A percentile compares a stretch with the other conserved stretches of the same genome.
These are phyloP conservation scores for Phytophthora colocasiae DNA, from an alignment of 352 stramenopile genomes.

Conservation along the genomic window DNA sequence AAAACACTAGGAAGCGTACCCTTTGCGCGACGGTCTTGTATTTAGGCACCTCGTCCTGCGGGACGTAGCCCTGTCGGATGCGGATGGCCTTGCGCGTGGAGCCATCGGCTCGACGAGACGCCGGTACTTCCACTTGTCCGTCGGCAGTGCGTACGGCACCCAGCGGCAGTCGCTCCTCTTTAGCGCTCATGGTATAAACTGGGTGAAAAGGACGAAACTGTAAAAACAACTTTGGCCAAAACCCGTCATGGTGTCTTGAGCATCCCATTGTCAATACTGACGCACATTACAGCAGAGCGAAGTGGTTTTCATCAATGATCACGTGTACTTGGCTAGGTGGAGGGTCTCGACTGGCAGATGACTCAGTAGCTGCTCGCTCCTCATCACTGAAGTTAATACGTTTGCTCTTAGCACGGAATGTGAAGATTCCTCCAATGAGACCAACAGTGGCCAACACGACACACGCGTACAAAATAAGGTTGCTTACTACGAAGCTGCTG, in stretches of 20 bases:
- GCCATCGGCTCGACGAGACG: conserved; percentile 69
- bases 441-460: conserved; percentile 40
- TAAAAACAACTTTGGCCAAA: background rate
- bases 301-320: conserved; percentile 27
- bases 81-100: conserved; percentile 82
- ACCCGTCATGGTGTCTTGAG: too few species aligned
- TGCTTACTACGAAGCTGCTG: background rate
- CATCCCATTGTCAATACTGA: background rate
- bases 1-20: conserved; percentile 25
- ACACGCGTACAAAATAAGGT: conserved; percentile 42
- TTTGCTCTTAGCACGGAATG: conserved; percentile 27
- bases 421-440: conserved; percentile 23
- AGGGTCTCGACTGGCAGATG: background rate
- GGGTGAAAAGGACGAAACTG: background rate
- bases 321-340: conserved; percentile 24
- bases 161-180: conserved; percentile 48
- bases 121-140: conserved; percentile 71
- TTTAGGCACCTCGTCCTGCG: conserved; percentile 82
- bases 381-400: conserved; percentile 15
- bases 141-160: conserved; percentile 68
- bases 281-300: conserved; percentile 27
- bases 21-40: conserved; percentile 82
- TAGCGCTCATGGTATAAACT: conserved; percentile 16
- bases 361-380: conserved; percentile 6
- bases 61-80: conserved; percentile 83